Conservation (phyloP, 805 yeast genomes). For the Kodamaea hsintzibuensis region DNA sequence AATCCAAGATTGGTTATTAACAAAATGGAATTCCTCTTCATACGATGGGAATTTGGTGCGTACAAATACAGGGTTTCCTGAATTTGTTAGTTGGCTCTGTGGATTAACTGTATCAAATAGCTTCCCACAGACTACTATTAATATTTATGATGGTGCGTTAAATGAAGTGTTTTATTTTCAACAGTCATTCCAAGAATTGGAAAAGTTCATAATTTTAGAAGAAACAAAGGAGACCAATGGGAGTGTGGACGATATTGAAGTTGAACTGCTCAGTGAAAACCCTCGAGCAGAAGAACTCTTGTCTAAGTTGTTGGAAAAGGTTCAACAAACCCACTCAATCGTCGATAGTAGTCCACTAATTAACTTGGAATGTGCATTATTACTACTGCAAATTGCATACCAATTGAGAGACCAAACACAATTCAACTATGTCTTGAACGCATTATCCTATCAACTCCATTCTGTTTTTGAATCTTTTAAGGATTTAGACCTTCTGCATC, state of each 20-base stretch:
- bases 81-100: constrained; percentile 48
- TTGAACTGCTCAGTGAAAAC: constrained; percentile 9
- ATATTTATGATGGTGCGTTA: constrained; percentile 10
- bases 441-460: constrained; percentile 17
- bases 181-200: constrained; percentile 2
- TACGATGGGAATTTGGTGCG: constrained; percentile 43
- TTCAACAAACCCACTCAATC: constrained; percentile 1
- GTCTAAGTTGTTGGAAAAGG: constrained; percentile 11
- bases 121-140: not conserved
- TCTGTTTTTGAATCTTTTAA: constrained; percentile 8
- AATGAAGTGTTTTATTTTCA: constrained; percentile 10
- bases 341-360: constrained; percentile 3
- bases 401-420: constrained; percentile 1
- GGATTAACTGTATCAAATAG: constrained; percentile 17
- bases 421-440: constrained; percentile 10
- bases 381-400: constrained; percentile 5
- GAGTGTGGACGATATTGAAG: not conserved
- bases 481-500: not conserved
- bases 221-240: not conserved
- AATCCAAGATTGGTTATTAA: constrained; percentile 52
- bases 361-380: constrained; percentile 11
- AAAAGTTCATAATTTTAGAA: constrained; percentile 11
- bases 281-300: constrained; percentile 8
- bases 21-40: constrained; percentile 43
- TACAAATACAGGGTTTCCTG: constrained; percentile 31